These are phyloP conservation scores for Ogataea ganodermae DNA, from an alignment of 805 yeast species.

Conservation along the genomic window DNA sequence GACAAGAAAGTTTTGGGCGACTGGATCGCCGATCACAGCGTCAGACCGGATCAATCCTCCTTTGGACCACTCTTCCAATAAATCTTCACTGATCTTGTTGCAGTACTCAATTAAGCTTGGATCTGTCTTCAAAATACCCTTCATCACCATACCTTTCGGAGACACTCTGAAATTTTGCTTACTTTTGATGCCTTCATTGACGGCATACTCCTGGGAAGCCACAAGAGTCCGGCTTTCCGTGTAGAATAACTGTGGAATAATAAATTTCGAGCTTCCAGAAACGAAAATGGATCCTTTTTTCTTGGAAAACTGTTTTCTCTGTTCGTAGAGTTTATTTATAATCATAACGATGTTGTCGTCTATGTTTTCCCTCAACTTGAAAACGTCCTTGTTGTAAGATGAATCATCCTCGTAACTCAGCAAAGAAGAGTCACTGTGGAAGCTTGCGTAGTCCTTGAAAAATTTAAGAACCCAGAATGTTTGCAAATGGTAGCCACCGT, in stretches of 20 bases:
- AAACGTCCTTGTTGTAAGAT: constrained; percentile 14
- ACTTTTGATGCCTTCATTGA: constrained; percentile 3
- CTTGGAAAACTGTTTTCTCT: constrained; percentile 16
- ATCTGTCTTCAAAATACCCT: constrained; percentile 22
- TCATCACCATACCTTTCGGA: constrained; percentile 15
- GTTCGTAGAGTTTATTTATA: constrained; percentile 19
- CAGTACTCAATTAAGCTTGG: constrained; percentile 16
- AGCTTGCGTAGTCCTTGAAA: constrained; percentile 32
- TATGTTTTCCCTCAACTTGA: constrained; percentile 17
- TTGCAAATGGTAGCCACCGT: constrained; percentile 46
- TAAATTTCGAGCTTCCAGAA: constrained; percentile 14
- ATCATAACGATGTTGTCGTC: constrained; percentile 10
- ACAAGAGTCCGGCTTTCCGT: constrained; percentile 10
- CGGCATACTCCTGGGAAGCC: constrained; percentile 17
- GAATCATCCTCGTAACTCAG: constrained; percentile 21
- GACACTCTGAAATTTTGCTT: constrained; percentile 17
- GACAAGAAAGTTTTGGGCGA: constrained; percentile 17
- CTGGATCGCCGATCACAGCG: constrained; percentile 1
- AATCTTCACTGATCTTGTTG: constrained; percentile 21
- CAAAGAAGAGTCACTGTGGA: constrained; percentile 22
- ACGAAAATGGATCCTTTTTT: constrained; percentile 15
- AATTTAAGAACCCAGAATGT: constrained; percentile 45
- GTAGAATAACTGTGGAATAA: constrained; percentile 22
- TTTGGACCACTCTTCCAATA: constrained; percentile 20
- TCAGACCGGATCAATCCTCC: constrained; percentile 11